A percentile compares a stretch with the other conserved stretches of the same genome.
Conservation (phyloP, 805 yeast species). For the Priceomyces carsonii region DNA sequence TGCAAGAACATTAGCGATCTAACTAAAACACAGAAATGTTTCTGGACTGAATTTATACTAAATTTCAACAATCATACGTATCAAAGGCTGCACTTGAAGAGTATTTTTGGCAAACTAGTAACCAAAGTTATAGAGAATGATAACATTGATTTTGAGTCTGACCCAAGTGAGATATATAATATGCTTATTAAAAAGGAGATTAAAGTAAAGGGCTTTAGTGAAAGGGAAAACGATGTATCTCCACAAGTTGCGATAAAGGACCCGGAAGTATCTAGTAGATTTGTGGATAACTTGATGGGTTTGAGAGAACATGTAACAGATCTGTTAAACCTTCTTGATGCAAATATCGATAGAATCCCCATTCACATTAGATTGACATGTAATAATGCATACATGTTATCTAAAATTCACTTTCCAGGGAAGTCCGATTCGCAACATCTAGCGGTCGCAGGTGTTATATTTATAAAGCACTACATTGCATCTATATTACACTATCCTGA, state of each 20-base stretch:
- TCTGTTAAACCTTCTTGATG: slow-evolving; percentile 53
- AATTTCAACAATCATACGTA: slow-evolving; percentile 48
- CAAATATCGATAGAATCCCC: slow-evolving; percentile 38
- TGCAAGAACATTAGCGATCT: slow-evolving; percentile 33
- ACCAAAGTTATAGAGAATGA: slow-evolving; percentile 44
- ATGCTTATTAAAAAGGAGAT: slow-evolving; percentile 39
- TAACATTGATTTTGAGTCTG: slow-evolving; percentile 71
- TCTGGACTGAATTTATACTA: slow-evolving; percentile 48
- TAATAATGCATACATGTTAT: slow-evolving; percentile 31
- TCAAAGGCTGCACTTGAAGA: slow-evolving; percentile 48
- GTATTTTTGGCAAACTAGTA: slow-evolving; percentile 39
- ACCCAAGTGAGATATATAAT: slow-evolving; percentile 63
- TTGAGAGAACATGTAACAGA: slow-evolving; percentile 72
- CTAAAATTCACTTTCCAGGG: slow-evolving; percentile 54
- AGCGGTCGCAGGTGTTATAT: slow-evolving; percentile 67
- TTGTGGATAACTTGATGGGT: slow-evolving; percentile 70
- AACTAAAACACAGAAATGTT: slow-evolving; percentile 34
- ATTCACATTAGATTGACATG: slow-evolving; percentile 37
- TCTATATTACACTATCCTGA: slow-evolving; percentile 53
- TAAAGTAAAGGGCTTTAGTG: slow-evolving; percentile 35
- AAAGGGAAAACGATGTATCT: slow-evolving; percentile 37
- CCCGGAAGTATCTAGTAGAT: slow-evolving; percentile 65
- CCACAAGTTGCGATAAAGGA: slow-evolving; percentile 79
- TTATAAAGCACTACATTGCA: slow-evolving; percentile 53
- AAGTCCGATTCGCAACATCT: slow-evolving; percentile 59